Evolutionary conservation across 31 red algal species (phyloP).

Genomic region (Asparagopsis taxiformis): DNA sequence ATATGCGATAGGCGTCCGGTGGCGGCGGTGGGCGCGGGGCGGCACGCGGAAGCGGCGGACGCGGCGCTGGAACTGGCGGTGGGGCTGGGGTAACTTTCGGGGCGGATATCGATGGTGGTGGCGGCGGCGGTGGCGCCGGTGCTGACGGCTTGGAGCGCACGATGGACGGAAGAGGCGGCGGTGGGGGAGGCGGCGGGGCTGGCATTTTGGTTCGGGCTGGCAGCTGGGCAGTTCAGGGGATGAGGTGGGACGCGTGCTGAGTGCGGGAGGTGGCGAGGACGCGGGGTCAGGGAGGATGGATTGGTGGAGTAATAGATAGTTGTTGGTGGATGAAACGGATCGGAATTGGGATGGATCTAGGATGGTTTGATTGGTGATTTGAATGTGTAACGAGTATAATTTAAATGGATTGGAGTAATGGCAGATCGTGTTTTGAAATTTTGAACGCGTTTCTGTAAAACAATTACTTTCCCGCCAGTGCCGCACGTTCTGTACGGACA

Average conservation of each 20-base stretch:
- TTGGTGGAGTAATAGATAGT: too few relatives aligned
- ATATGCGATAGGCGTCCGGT: conserved; percentile 1
- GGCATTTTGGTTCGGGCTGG: conserved; percentile 1
- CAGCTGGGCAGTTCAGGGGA: conserved; percentile 6
- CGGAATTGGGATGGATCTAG: too few relatives aligned
- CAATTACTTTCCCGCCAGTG: too few relatives aligned
- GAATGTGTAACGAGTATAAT: too few relatives aligned
- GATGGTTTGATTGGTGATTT: too few relatives aligned
- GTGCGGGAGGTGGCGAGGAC: neutral
- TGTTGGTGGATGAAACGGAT: too few relatives aligned
- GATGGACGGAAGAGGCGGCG: conserved; percentile 14
- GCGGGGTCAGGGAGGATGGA: too few relatives aligned
- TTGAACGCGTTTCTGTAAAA: too few relatives aligned
- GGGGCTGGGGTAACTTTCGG: neutral
- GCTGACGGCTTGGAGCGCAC: neutral
- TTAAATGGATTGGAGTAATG: too few relatives aligned
- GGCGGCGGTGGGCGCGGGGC: conserved; percentile 14
- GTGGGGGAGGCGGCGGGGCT: conserved; percentile 16
- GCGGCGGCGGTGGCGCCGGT: conserved; percentile 17
- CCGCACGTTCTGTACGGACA: too few relatives aligned
- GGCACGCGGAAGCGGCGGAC: conserved; percentile 5
- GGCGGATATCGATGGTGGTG: conserved; percentile 13
- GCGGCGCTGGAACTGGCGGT: conserved; percentile 12
- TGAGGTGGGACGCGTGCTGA: neutral
- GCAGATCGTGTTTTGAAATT: too few relatives aligned